Percentiles rank a stretch among this genome's conserved stretches.
phyloP scores from a whole-genome alignment of 2,329 filamentous ascomycete species.

The Dryadomyces quercivorus region DNA sequence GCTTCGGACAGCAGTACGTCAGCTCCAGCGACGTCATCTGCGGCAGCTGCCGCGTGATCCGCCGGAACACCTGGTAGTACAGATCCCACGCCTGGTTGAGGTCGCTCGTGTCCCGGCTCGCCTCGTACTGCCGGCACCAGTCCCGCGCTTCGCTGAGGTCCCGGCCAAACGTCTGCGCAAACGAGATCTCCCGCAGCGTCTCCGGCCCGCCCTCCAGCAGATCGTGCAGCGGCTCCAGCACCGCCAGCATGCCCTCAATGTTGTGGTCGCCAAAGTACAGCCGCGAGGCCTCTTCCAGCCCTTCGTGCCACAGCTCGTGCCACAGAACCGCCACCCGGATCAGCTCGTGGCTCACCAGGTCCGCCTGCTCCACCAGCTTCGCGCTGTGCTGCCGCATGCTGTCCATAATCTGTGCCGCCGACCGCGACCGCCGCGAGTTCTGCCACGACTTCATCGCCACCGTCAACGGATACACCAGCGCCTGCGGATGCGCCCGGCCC shows the following conservation, averaged over 20 bases:
- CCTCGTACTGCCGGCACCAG: conserved; percentile 87
- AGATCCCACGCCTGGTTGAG: conserved; percentile 98
- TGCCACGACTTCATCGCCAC: conserved; percentile 94
- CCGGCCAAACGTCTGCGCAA: conserved; percentile 91
- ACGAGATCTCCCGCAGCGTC: conserved; percentile 90
- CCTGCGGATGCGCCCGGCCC: conserved; percentile 87
- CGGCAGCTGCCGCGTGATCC: conserved; percentile 84
- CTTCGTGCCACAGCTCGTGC: conserved; percentile 99
- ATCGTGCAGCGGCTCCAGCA: conserved; percentile 79
- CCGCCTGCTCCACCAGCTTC: conserved; percentile 85
- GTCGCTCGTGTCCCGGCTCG: conserved; percentile 81
- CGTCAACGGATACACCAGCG: conserved; percentile 90
- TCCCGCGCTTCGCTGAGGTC: conserved; percentile 91
- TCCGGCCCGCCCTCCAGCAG: conserved; percentile 84
- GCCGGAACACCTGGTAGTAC: conserved; percentile 96
- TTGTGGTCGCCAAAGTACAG: conserved; percentile 97
- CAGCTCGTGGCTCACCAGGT: conserved; percentile 88
- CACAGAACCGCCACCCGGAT: conserved; percentile 94
- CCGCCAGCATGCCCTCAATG: conserved; percentile 93
- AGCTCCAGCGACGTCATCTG: conserved; percentile 88
- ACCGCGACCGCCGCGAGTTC: conserved; percentile 70
- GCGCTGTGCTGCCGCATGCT: conserved; percentile 94
- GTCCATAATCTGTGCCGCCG: conserved; percentile 90
- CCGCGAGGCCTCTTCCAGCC: conserved; percentile 87
- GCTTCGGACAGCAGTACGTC: conserved; percentile 90